Evolutionary conservation across 495 filamentous ascomycete species (phyloP).

Genomic region (Talaromyces proteolyticus): DNA sequence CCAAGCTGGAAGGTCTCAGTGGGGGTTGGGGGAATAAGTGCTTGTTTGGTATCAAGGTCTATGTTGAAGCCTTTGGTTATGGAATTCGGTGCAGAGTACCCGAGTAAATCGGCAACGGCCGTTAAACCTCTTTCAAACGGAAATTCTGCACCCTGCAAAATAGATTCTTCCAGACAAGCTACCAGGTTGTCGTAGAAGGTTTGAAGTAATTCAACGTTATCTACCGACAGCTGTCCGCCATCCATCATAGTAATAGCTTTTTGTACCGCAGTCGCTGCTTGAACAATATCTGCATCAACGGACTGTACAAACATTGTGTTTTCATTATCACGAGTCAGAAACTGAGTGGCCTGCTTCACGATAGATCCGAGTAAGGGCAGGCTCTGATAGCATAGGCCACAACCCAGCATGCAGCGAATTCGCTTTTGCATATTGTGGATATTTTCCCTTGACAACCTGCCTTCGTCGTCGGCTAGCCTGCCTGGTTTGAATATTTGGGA

Average conservation of each 20-base stretch:
- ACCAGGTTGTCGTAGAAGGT: neutral
- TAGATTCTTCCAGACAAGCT: neutral
- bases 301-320: constrained; percentile 9
- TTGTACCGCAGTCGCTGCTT: constrained; percentile 32
- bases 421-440: constrained; percentile 8
- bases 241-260: constrained; percentile 22
- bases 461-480: no score
- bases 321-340: neutral
- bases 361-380: constrained; percentile 9
- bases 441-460: neutral
- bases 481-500: neutral
- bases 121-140: constrained; percentile 11
- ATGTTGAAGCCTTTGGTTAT: neutral
- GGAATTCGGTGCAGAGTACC: neutral
- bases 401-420: constrained; percentile 22
- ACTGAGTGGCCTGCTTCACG: constrained; percentile 8
- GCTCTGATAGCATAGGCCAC: constrained; percentile 13
- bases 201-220: no score
- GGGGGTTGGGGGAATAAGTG: neutral
- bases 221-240: no score
- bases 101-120: constrained; percentile 3
- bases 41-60: no score
- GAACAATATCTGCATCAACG: constrained; percentile 36
- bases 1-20: constrained; percentile 28
- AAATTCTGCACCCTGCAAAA: constrained; percentile 1